These are phyloP conservation scores for Periconia sp. DNA, from an alignment of 2,329 filamentous ascomycete genomes.

Conservation along the genomic window DNA sequence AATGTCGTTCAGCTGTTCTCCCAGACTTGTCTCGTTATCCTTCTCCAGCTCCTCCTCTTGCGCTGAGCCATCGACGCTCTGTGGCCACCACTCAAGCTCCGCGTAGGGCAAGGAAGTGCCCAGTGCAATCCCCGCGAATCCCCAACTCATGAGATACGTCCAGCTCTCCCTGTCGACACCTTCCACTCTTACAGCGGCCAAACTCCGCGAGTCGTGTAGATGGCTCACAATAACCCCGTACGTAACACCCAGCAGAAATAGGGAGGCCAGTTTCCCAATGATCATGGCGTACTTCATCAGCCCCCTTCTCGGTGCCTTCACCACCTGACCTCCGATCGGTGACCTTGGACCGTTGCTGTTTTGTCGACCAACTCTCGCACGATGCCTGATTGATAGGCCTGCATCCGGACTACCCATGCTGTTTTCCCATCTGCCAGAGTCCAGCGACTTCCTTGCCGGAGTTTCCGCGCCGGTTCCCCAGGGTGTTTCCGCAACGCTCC, in stretches of 20 bases:
- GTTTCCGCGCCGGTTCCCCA: conserved; percentile 81
- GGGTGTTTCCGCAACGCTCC: conserved; percentile 69
- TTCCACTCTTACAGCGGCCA: conserved; percentile 68
- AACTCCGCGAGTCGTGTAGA: conserved; percentile 72
- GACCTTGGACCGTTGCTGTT: conserved; percentile 5
- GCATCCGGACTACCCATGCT: conserved; percentile 32
- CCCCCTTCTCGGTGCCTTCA: conserved; percentile 20
- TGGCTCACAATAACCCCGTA: conserved; percentile 85
- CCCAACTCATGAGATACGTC: conserved; percentile 82
- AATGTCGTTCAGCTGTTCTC: conserved; percentile 76
- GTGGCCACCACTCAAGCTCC: conserved; percentile 71
- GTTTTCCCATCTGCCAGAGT: conserved; percentile 19
- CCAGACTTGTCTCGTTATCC: conserved; percentile 44
- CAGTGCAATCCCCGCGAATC: conserved; percentile 74
- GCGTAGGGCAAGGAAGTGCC: conserved; percentile 85
- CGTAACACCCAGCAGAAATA: conserved; percentile 80
- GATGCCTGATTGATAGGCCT: conserved; percentile 30
- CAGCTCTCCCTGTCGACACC: conserved; percentile 62
- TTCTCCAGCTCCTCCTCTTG: conserved; percentile 5
- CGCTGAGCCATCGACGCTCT: conserved; percentile 3
- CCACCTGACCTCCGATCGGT: conserved; percentile 9
- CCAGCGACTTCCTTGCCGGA: conserved; percentile 49
- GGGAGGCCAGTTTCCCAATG: conserved; percentile 63
- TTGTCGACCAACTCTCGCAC: conserved; percentile 16
- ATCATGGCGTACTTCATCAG: conserved; percentile 59